Percentiles rank a stretch among this genome's conserved stretches.
Evolutionary conservation across 176 grass and related monocot genomes (phyloP).

Genomic region (Phyllostachys edulis): DNA sequence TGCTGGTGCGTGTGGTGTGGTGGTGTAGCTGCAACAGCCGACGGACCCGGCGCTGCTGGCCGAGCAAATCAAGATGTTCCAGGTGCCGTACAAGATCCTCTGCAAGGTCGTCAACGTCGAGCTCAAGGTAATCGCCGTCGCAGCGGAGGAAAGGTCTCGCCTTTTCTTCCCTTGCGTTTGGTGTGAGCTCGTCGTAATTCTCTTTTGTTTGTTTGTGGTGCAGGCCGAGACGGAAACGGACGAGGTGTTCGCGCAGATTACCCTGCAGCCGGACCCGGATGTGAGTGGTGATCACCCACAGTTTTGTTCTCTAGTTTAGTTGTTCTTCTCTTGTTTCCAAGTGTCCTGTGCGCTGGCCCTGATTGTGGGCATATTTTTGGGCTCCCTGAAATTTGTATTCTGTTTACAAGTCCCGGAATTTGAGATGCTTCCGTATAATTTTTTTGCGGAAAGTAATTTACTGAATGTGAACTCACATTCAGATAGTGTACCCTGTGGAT

Average conservation of each 20-base stretch:
- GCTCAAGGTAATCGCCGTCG: conserved; percentile 54
- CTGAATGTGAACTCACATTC: not conserved
- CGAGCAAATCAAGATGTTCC: conserved; percentile 69
- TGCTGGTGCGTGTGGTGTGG: conserved; percentile 1
- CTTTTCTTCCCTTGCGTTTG: not conserved
- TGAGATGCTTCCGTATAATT: not conserved
- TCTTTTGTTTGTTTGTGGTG: not conserved
- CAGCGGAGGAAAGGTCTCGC: not conserved
- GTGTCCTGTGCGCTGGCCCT: not conserved
- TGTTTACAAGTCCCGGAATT: conserved; percentile 20
- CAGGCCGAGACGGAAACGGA: conserved; percentile 93
- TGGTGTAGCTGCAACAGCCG: conserved; percentile 68
- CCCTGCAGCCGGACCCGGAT: conserved; percentile 65
- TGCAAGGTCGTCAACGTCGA: conserved; percentile 87
- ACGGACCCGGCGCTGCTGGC: conserved; percentile 48
- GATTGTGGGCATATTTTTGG: not conserved
- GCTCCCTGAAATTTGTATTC: not conserved
- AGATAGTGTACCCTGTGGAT: not conserved
- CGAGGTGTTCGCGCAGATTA: conserved; percentile 95
- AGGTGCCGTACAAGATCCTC: conserved; percentile 85
- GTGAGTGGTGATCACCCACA: conserved; percentile 48
- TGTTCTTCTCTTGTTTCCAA: not conserved
- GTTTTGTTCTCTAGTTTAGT: not conserved
- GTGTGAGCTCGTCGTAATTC: conserved; percentile 1
- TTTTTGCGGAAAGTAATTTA: conserved; percentile 1